These are phyloP conservation scores for Tetrapisispora iriomotensis DNA, from an alignment of 805 yeast genomes.

Conservation along the genomic window DNA sequence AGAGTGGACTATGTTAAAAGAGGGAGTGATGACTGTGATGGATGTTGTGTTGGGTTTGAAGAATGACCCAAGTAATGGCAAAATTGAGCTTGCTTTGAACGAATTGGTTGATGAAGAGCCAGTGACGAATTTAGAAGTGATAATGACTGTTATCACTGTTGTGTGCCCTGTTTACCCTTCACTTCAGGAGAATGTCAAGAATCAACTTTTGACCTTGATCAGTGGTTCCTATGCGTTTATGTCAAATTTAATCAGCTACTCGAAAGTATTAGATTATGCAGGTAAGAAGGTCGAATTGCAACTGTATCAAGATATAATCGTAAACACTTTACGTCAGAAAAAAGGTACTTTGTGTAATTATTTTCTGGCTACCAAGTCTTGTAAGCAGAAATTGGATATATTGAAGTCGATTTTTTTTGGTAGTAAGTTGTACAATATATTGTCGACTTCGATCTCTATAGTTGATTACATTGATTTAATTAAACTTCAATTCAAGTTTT, in stretches of 20 bases:
- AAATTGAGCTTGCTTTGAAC: conserved; percentile 1
- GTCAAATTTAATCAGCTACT: conserved; percentile 15
- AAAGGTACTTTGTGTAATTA: conserved; percentile 10
- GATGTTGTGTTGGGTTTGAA: background rate
- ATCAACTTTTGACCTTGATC: conserved; percentile 5
- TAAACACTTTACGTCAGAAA: conserved; percentile 7
- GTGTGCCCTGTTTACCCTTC: conserved; percentile 22
- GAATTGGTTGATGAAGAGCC: background rate
- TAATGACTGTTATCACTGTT: conserved; percentile 10
- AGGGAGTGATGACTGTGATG: no score
- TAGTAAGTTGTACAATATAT: conserved; percentile 24
- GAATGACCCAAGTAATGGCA: conserved; percentile 3
- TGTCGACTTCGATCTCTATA: conserved; percentile 13
- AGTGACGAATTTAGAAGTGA: conserved; percentile 5
- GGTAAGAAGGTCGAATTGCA: conserved; percentile 4
- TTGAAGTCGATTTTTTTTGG: conserved; percentile 24
- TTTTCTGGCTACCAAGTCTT: background rate
- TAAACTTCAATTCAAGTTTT: conserved; percentile 14
- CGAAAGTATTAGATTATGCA: conserved; percentile 2
- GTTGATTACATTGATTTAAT: conserved; percentile 15
- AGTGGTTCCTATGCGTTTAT: conserved; percentile 11
- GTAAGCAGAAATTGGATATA: conserved; percentile 1
- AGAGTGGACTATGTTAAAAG: no score
- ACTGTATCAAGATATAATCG: conserved; percentile 8
- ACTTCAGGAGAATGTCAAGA: conserved; percentile 5